Evolutionary conservation across 208 protist genomes (phyloP), one percentile per base, ranked within the genome.

Genomic region (Trichomonas vaginalis): DNA sequence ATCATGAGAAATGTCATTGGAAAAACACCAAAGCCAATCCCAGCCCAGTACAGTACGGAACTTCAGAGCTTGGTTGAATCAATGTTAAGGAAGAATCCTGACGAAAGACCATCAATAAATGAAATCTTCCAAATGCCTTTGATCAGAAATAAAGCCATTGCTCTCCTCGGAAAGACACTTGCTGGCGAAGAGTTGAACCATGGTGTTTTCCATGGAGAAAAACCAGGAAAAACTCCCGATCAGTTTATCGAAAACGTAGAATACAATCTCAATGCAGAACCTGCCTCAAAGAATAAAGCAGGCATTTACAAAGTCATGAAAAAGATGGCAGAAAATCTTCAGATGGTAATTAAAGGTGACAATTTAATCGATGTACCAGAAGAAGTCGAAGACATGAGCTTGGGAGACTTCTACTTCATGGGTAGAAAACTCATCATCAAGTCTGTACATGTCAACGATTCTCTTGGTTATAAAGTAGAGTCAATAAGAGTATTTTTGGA

Each of bases 351-450:
- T 10, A 51, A 48, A 51, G 46, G 46, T 39, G 86, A 92, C 1
- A 92, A 92, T 45, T 14, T 92, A 9, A 42, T 92, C 51, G 86
- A 92, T 35, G 45, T 92, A 1, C 86, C 86, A 56, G 86, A 92
- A 39, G 86, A 92, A 35, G 37, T 92, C 17, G 86, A 92, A 56
- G 17, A 48, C 14, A 48, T 92, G 46, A 49, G 2, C 17, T 15
- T 92, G 40, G 86, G 86, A 2, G 86, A 92, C 2, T 92, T 92
- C 37, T 92, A 92, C 45, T 92, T 92, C 86, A 92, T 92, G 86
- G 86, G 86, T 2, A 48, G 86, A 37, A 92, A 92, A 15, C 86
- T 92, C 8, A 39, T 48, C 12, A 48, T 92, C 45, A 51, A 51
- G 4, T 51, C 10, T 39, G 86, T 92, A 1, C 42, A 51, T 1